These are phyloP conservation scores for Viola pubescens DNA, from an alignment of 441 rosid genomes.

Conservation along the genomic window DNA sequence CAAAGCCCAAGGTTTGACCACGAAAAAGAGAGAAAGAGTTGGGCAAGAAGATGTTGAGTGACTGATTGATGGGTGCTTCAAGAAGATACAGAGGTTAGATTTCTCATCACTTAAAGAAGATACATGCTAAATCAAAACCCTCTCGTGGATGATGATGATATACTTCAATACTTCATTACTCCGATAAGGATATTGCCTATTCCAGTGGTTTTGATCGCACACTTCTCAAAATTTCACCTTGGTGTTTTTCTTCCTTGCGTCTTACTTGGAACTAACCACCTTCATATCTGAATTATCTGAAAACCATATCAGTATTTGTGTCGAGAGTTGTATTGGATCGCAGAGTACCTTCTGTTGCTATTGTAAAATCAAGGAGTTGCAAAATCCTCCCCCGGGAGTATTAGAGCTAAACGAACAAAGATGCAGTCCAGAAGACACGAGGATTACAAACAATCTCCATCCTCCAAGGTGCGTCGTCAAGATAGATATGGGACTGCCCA, in stretches of 20 bases:
- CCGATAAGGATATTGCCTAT: slow-evolving; percentile 4
- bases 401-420: slow-evolving; percentile 12
- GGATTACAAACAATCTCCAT: slow-evolving; percentile 27
- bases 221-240: background rate
- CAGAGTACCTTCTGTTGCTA: no score
- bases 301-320: no score
- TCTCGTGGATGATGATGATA: background rate
- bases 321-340: background rate
- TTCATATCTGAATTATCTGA: no score
- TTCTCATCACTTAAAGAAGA: background rate
- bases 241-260: background rate
- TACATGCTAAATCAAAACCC: slow-evolving; percentile 5
- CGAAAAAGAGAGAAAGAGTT: background rate
- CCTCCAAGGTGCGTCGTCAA: slow-evolving; percentile 26
- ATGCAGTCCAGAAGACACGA: slow-evolving; percentile 45
- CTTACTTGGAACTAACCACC: no score
- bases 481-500: slow-evolving; percentile 22
- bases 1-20: background rate
- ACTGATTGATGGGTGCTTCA: slow-evolving; percentile 12
- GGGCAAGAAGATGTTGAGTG: background rate
- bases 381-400: no score
- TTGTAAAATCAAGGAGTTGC: no score
- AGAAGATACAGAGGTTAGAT: slow-evolving; percentile 17
- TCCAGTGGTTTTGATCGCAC: slow-evolving; percentile 7
- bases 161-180: background rate